These are phyloP conservation scores for Theileria equi DNA, from an alignment of 169 alveolate species.

Conservation along the genomic window DNA sequence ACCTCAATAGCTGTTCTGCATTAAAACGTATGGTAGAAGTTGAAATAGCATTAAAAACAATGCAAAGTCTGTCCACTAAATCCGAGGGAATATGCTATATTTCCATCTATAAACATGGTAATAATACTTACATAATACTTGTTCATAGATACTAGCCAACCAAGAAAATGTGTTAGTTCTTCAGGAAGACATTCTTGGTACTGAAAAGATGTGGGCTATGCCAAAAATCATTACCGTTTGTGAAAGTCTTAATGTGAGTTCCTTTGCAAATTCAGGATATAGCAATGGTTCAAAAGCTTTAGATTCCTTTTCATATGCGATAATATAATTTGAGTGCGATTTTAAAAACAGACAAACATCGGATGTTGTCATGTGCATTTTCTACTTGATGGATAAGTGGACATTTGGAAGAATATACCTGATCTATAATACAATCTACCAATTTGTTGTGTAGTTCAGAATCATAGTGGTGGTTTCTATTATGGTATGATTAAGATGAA, in stretches of 20 bases:
- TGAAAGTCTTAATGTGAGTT: slow-evolving; percentile 18
- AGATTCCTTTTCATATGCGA: background rate
- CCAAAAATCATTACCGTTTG: slow-evolving; percentile 9
- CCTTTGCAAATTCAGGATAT: slow-evolving; percentile 22
- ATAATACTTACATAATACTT: slow-evolving; percentile 22
- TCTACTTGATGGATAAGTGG: background rate
- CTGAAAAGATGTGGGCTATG: background rate
- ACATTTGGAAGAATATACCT: slow-evolving; percentile 6
- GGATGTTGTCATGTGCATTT: slow-evolving; percentile 23
- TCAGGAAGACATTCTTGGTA: slow-evolving; percentile 24
- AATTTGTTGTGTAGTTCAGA: slow-evolving; percentile 9
- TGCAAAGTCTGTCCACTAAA: background rate
- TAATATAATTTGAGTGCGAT: slow-evolving; percentile 32
- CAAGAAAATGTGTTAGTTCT: slow-evolving; percentile 22
- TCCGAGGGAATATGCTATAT: slow-evolving; percentile 7
- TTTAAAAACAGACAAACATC: slow-evolving; percentile 36
- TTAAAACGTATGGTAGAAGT: slow-evolving; percentile 20
- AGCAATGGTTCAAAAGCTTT: background rate
- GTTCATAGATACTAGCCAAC: slow-evolving; percentile 9
- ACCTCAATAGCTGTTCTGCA: slow-evolving; percentile 46
- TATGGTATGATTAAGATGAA: background rate
- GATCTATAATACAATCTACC: background rate
- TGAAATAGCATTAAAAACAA: slow-evolving; percentile 7
- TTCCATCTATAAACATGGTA: background rate
- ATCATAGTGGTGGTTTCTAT: slow-evolving; percentile 33